Conservation (phyloP, 345 rosid species). For the Corymbia maculata region DNA sequence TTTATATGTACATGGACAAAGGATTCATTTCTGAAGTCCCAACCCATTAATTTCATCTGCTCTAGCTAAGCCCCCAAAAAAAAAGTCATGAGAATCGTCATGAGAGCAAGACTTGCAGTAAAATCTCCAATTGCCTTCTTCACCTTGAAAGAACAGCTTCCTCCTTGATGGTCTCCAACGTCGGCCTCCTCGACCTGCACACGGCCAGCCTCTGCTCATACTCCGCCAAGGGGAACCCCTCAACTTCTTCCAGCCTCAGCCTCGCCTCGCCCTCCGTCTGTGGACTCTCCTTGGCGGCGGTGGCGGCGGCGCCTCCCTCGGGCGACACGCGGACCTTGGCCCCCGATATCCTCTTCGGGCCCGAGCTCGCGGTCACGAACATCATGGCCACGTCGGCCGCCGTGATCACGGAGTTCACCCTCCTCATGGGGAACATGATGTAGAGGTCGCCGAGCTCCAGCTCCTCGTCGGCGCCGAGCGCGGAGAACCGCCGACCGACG, state of each 20-base stretch:
- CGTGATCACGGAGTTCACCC: constrained; percentile 29
- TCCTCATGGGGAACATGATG: constrained; percentile 54
- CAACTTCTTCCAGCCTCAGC: constrained; percentile 16
- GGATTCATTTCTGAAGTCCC: neutral
- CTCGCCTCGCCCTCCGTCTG: neutral
- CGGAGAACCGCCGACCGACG: constrained; percentile 42
- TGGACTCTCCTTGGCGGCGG: neutral
- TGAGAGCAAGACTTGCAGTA: neutral
- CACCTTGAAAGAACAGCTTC: constrained; percentile 22
- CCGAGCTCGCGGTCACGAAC: constrained; percentile 39
- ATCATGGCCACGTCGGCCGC: constrained; percentile 46
- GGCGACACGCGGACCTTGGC: constrained; percentile 9
- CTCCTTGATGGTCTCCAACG: constrained; percentile 53
- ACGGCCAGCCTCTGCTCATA: constrained; percentile 17
- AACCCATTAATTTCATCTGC: neutral
- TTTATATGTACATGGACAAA: neutral
- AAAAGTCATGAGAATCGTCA: neutral
- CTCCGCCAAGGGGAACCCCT: constrained; percentile 20
- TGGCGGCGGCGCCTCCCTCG: neutral
- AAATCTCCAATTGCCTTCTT: neutral
- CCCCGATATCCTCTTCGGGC: constrained; percentile 21
- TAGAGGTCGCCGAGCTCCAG: constrained; percentile 46
- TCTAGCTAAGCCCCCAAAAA: neutral
- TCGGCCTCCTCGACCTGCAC: constrained; percentile 47
- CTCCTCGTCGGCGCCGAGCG: constrained; percentile 54